Base-by-base conservation (phyloP, 1,284 basidiomycete genomes). In the Gomphus bonarii region DNA sequence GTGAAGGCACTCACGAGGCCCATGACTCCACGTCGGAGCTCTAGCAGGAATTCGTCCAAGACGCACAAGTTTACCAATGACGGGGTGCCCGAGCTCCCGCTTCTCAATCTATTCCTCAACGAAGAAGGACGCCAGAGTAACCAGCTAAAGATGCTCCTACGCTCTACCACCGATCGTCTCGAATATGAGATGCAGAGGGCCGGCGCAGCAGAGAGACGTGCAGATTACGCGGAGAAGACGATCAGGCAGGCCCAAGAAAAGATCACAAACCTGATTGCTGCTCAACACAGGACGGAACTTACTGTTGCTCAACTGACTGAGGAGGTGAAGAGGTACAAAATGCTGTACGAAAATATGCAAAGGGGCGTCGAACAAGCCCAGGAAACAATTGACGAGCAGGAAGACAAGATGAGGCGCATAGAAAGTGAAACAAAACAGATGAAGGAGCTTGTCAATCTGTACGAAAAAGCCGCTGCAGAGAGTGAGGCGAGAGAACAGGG, bases 121-220 rank as follows among this genome's bases (percentile, higher is more conserved):
- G 82, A 84, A 60, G 80, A 83, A 65, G 80, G 84, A 65, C 75
- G 76, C 54, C 79, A 83, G 63, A 73, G 74, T 31, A 73, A 75
- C 59, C 75, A 77, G 58, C 73, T 85, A 60, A 84, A 81, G 65
- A 72, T 73, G 36, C 65, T 81, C 35, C 72, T 85, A 28, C 73
- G 75, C 55, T 70, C 69, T 50, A 76, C 81, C 4, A 75, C 73
- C 36, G 79, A 82, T 53, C 73, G 75, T 44, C 71, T 85, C 31
- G 79, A 84, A 63, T 69, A 73, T 58, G 82, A 84, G 68, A 76
- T 73, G 57, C 74, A 75, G 44, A 71, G 77, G 48, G 79, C 76
- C 28, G 76, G 78, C 54, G 71, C 75, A 40, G 77, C 78, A 0
- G 75, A 75, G 54, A 64, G 70, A 43, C 75, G 80, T 28, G 80